Conservation (phyloP, 208 protist genomes). For the Leishmania amazonensis region DNA sequence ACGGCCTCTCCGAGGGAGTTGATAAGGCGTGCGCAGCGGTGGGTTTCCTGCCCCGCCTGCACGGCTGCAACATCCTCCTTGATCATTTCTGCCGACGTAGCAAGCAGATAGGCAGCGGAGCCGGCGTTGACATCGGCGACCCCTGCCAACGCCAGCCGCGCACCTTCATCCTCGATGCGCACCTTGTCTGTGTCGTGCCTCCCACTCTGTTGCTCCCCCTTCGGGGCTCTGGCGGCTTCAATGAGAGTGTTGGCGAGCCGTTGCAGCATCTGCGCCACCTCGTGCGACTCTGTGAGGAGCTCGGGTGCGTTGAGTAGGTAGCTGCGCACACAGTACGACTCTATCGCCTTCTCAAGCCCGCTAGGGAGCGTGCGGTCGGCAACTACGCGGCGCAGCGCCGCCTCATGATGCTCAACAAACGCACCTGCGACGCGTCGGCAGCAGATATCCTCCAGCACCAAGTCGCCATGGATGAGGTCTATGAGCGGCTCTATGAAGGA, state of each 20-base stretch:
- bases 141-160: neutral
- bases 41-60: conserved; percentile 3
- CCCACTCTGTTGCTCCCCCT: neutral
- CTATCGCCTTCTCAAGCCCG: conserved; percentile 44
- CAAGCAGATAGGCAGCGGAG: neutral
- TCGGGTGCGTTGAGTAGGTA: conserved; percentile 42
- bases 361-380: conserved; percentile 18
- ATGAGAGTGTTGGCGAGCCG: conserved; percentile 40
- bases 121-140: neutral
- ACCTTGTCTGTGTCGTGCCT: neutral
- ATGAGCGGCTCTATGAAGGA: conserved; percentile 55
- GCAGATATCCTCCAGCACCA: conserved; percentile 45
- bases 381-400: conserved; percentile 35
- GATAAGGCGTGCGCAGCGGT: conserved; percentile 27
- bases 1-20: conserved; percentile 49
- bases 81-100: conserved; percentile 10
- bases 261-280: conserved; percentile 30
- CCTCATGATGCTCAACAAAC: conserved; percentile 40
- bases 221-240: neutral
- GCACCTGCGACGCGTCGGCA: conserved; percentile 48
- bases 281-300: conserved; percentile 39
- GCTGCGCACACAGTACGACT: conserved; percentile 60
- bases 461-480: conserved; percentile 65
- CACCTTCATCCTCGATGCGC: neutral
- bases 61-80: neutral